These are phyloP conservation scores for Pyrenochaeta sp. DNA, from an alignment of 2,329 filamentous ascomycete species.

Conservation along the genomic window DNA sequence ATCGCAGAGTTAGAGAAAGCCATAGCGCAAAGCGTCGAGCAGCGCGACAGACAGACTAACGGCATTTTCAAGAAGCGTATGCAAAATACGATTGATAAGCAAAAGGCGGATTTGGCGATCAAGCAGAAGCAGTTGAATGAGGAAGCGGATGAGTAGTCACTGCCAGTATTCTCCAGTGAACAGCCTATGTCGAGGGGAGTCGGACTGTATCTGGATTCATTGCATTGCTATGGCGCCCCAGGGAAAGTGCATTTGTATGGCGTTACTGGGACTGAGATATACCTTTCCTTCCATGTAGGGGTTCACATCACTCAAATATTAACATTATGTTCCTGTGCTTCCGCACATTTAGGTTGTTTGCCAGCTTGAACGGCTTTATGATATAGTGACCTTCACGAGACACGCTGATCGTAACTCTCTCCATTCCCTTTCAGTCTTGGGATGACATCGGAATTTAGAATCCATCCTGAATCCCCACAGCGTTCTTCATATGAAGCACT, in stretches of 20 bases:
- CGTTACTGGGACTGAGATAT: background rate
- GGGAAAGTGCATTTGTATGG: constrained; percentile 9
- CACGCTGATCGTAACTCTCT: too few relatives aligned
- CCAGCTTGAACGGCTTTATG: too few relatives aligned
- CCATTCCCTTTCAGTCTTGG: too few relatives aligned
- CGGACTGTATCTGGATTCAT: background rate
- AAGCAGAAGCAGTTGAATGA: constrained; percentile 59
- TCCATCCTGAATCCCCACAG: too few relatives aligned
- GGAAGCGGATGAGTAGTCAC: constrained; percentile 29
- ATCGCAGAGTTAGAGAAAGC: constrained; percentile 64
- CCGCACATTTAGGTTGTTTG: too few relatives aligned
- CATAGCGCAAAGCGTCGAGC: constrained; percentile 54
- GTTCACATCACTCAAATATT: background rate
- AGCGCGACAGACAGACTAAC: constrained; percentile 57
- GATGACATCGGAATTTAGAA: too few relatives aligned
- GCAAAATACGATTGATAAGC: constrained; percentile 57
- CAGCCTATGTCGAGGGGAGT: background rate
- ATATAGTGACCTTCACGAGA: too few relatives aligned
- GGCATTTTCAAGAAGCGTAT: constrained; percentile 60
- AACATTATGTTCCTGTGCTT: background rate
- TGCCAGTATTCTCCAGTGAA: background rate
- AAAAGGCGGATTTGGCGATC: constrained; percentile 59
- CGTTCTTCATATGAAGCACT: too few relatives aligned
- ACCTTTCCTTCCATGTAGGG: background rate
- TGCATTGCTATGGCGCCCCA: constrained; percentile 8